Evolutionary conservation across 495 filamentous ascomycete genomes (phyloP), one percentile per base, ranked within the genome.

Genomic region (Venustampulla echinocandica): DNA sequence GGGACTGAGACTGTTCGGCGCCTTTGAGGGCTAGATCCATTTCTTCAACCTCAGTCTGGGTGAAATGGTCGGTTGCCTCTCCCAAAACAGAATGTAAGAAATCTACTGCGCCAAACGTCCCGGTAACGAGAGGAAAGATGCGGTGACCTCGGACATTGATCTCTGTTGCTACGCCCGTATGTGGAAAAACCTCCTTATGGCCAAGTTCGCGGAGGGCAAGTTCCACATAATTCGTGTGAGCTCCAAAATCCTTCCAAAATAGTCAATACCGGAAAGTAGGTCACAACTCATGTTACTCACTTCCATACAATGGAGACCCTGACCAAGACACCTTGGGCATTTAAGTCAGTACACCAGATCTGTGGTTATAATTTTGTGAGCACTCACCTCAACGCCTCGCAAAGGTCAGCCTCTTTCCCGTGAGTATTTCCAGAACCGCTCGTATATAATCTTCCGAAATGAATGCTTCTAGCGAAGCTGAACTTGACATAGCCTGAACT

Each of bases 61-160:
- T 90, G 64, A 98, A 89, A 58, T 95, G 88, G 59, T 98, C 92
- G 15, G 80, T 93, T 18, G 89, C 90, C 61, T 98, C 92, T 27
- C 92, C 92, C 6, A 96, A 71, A n/a, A 98, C 88, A 0, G 87
- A 94, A 63, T 98, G 92, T 58, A 60, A 28, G 40, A 60, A 60
- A 55, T 89, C 85, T 5, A 96, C 90, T 53, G 81, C 88, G 14
- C 92, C 92, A 64, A 98, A 93, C 2, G 73, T 75, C 25, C 88
- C 89, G 10, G 92, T 97, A 10, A 95, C 84, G 4, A 97, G 69
- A 13, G 92, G 92, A 54, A 79, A 96, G 32, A 89, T 76, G n/a
- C 66, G 72, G 39, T 82, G 81, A 14, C 86, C 87, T 44, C 65
- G 77, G 10, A 93, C 50, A 52, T 80, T 80, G 49, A 93, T 78